Conservation (phyloP, 495 filamentous ascomycete genomes). For the Choiromyces venosus region DNA sequence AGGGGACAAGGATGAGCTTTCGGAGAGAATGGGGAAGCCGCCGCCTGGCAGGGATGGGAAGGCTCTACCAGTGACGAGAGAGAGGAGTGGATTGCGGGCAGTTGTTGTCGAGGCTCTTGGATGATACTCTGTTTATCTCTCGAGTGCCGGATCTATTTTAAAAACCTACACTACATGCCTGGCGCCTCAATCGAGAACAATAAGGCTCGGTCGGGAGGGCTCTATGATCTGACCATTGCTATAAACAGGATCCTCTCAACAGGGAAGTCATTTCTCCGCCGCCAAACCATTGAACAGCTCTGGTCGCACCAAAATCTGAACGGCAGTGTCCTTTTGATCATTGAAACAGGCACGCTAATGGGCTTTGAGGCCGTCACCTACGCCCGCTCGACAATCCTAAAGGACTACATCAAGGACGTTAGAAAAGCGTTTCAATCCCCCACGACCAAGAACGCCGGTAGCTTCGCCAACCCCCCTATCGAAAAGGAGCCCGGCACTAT, state of each 20-base stretch:
- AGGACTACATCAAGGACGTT: conserved; percentile 65
- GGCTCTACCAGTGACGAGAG: not conserved
- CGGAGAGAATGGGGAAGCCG: too few relatives aligned
- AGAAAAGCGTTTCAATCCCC: conserved; percentile 44
- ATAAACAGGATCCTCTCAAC: conserved; percentile 70
- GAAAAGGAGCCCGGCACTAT: conserved; percentile 76
- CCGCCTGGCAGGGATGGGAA: conserved; percentile 40
- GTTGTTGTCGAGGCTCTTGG: conserved; percentile 61
- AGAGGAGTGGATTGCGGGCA: conserved; percentile 43
- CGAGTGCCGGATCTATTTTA: conserved; percentile 62
- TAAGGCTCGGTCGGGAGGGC: conserved; percentile 56
- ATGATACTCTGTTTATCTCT: conserved; percentile 91
- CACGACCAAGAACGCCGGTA: conserved; percentile 44
- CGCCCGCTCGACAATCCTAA: conserved; percentile 68
- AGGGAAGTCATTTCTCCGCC: conserved; percentile 65
- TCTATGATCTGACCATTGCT: conserved; percentile 80
- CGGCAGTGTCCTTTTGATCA: conserved; percentile 74
- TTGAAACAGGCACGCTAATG: conserved; percentile 83
- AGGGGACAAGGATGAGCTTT: conserved; percentile 61
- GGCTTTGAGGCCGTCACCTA: conserved; percentile 86
- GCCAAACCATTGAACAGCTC: conserved; percentile 69
- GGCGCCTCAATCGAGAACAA: conserved; percentile 45
- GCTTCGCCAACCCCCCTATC: conserved; percentile 43
- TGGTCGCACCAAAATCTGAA: conserved; percentile 77
- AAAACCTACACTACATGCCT: conserved; percentile 56